Percentiles rank a stretch among this genome's conserved stretches.
Evolutionary conservation across 805 yeast species (phyloP).

Genomic region (Brettanomyces bruxellensis): DNA sequence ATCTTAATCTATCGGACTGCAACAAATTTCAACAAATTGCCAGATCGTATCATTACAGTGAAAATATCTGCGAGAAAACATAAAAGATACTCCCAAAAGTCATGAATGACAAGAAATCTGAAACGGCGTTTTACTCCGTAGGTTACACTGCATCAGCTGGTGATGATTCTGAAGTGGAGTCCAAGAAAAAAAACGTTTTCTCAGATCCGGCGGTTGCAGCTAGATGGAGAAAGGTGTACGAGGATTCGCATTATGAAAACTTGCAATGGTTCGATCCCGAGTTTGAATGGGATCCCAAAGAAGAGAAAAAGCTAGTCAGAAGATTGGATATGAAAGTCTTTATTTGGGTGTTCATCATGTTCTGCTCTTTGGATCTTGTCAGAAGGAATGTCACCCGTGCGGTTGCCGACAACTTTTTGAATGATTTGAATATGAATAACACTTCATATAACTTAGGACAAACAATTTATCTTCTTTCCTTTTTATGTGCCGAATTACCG

Average conservation of each 20-base stretch:
- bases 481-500: conserved; percentile 52
- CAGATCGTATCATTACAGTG: too few relatives aligned
- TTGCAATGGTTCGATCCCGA: conserved; percentile 47
- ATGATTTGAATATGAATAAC: conserved; percentile 44
- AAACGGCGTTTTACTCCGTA: too few relatives aligned
- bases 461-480: conserved; percentile 43
- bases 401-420: conserved; percentile 44
- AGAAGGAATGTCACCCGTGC: conserved; percentile 48
- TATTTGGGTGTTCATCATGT: conserved; percentile 50
- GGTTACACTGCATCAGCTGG: too few relatives aligned
- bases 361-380: conserved; percentile 49
- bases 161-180: too few relatives aligned
- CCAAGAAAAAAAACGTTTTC: conserved; percentile 23
- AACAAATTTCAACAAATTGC: too few relatives aligned
- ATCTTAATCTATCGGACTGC: too few relatives aligned
- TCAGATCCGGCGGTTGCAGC: conserved; percentile 38
- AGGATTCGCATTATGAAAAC: conserved; percentile 44
- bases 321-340: conserved; percentile 49
- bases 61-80: too few relatives aligned
- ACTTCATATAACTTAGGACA: conserved; percentile 51
- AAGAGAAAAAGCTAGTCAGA: conserved; percentile 38
- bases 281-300: conserved; percentile 44
- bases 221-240: conserved; percentile 37
- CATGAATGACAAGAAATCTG: too few relatives aligned
- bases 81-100: too few relatives aligned